These are phyloP conservation scores for Aspergillus cavernicola DNA, from an alignment of 495 filamentous ascomycete genomes.

Conservation along the genomic window DNA sequence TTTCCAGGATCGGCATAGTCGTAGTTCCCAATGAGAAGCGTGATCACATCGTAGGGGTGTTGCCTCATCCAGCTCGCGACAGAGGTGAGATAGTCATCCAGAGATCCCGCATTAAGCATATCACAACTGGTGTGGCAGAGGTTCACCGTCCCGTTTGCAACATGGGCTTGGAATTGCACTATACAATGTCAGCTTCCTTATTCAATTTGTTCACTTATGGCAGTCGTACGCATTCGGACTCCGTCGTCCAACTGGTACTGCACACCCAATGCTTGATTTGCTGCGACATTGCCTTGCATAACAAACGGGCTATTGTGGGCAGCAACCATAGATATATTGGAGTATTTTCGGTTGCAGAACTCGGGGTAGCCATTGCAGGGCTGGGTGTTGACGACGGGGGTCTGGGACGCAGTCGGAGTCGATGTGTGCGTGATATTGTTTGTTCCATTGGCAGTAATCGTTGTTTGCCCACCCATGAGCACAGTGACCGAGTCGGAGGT, in stretches of 20 bases:
- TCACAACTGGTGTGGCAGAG: conserved; percentile 77
- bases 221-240: conserved; percentile 66
- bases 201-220: not conserved
- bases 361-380: conserved; percentile 88
- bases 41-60: conserved; percentile 90
- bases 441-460: conserved; percentile 41
- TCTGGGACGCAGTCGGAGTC: conserved; percentile 36
- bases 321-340: conserved; percentile 84
- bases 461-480: conserved; percentile 36
- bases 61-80: conserved; percentile 69
- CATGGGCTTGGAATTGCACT: conserved; percentile 84
- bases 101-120: conserved; percentile 72
- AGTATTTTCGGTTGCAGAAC: conserved; percentile 76
- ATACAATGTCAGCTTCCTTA: conserved; percentile 2
- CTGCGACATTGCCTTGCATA: conserved; percentile 59
- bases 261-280: conserved; percentile 73
- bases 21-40: conserved; percentile 80
- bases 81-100: conserved; percentile 65
- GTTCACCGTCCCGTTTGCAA: conserved; percentile 55
- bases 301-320: conserved; percentile 89
- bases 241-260: conserved; percentile 79
- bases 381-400: conserved; percentile 61
- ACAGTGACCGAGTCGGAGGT: conserved; percentile 38
- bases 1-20: conserved; percentile 61
- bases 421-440: conserved; percentile 36